Percentiles rank a stretch among this genome's conserved stretches.
Conservation (phyloP, 345 rosid genomes). For the Salix purpurea region DNA sequence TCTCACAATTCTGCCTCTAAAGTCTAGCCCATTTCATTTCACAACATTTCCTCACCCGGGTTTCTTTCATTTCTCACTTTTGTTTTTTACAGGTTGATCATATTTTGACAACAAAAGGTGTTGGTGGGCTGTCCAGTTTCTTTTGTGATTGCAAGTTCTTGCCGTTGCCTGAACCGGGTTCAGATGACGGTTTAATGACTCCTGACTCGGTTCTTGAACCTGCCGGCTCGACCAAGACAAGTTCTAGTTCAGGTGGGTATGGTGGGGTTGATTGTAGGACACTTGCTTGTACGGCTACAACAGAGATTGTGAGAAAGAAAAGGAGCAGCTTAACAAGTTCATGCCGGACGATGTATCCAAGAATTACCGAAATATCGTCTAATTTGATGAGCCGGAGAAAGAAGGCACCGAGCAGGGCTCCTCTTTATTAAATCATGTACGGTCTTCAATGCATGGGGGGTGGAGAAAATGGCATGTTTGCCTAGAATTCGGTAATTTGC, state of each 20-base stretch:
- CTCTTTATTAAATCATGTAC: slow-evolving; percentile 50
- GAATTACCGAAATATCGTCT: slow-evolving; percentile 42
- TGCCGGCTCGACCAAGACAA: slow-evolving; percentile 46
- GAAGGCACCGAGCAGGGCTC: slow-evolving; percentile 79
- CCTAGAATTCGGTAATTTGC: not conserved
- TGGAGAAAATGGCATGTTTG: not conserved
- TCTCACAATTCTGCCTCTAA: slow-evolving; percentile 17
- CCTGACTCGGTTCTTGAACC: slow-evolving; percentile 67
- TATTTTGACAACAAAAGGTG: slow-evolving; percentile 44
- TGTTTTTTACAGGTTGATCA: slow-evolving; percentile 45
- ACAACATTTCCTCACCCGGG: not conserved
- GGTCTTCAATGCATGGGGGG: not conserved
- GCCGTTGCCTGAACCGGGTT: slow-evolving; percentile 50
- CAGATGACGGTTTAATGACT: slow-evolving; percentile 46
- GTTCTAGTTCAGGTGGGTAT: slow-evolving; percentile 52
- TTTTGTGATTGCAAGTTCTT: slow-evolving; percentile 60
- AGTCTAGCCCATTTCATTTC: slow-evolving; percentile 7
- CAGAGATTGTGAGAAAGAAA: slow-evolving; percentile 69
- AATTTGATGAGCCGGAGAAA: slow-evolving; percentile 61
- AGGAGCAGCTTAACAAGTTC: slow-evolving; percentile 58
- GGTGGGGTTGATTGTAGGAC: slow-evolving; percentile 50
- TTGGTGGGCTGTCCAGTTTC: slow-evolving; percentile 45
- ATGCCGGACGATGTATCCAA: slow-evolving; percentile 42
- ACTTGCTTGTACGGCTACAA: slow-evolving; percentile 59
- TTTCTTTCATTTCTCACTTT: not conserved